These are phyloP conservation scores for Aspergillus homomorphus DNA, from an alignment of 495 filamentous ascomycete species.

Conservation along the genomic window DNA sequence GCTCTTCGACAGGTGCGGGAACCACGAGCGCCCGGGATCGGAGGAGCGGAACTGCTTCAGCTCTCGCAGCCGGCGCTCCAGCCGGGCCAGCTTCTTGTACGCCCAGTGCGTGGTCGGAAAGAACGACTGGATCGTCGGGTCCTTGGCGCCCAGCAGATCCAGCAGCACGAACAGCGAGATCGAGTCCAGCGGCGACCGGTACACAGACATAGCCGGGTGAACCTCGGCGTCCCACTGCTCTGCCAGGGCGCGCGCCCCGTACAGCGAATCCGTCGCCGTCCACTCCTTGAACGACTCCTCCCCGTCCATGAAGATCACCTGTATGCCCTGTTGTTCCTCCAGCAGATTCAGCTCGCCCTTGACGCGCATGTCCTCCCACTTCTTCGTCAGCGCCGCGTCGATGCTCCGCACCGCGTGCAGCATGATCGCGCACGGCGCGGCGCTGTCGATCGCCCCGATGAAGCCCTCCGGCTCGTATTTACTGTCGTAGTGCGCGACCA, in stretches of 20 bases:
- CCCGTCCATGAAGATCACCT: slow-evolving; percentile 87
- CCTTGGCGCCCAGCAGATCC: slow-evolving; percentile 74
- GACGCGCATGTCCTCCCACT: slow-evolving; percentile 70
- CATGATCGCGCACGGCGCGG: slow-evolving; percentile 88
- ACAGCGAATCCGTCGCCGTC: slow-evolving; percentile 77
- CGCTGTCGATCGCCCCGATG: slow-evolving; percentile 90
- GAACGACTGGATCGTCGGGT: slow-evolving; percentile 73
- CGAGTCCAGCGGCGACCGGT: slow-evolving; percentile 65
- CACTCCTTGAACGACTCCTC: slow-evolving; percentile 87
- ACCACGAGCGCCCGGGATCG: slow-evolving; percentile 32
- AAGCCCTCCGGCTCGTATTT: slow-evolving; percentile 81
- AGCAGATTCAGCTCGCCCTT: slow-evolving; percentile 50
- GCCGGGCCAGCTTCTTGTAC: slow-evolving; percentile 63
- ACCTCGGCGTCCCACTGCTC: slow-evolving; percentile 65
- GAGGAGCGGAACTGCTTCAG: slow-evolving; percentile 52
- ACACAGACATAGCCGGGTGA: slow-evolving; percentile 69
- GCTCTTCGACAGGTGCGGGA: slow-evolving; percentile 54
- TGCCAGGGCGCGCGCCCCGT: slow-evolving; percentile 79
- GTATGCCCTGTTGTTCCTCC: slow-evolving; percentile 76
- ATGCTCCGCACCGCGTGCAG: slow-evolving; percentile 80
- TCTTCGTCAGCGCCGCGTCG: slow-evolving; percentile 71
- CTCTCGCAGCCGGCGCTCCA: slow-evolving; percentile 68
- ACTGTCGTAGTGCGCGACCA: slow-evolving; percentile 94
- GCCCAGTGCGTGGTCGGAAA: slow-evolving; percentile 93
- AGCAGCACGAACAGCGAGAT: slow-evolving; percentile 92